Evolutionary conservation across 805 yeast species (phyloP), one percentile per base, ranked within the genome.

Genomic region (Groenewaldozyma tartarivorans): DNA sequence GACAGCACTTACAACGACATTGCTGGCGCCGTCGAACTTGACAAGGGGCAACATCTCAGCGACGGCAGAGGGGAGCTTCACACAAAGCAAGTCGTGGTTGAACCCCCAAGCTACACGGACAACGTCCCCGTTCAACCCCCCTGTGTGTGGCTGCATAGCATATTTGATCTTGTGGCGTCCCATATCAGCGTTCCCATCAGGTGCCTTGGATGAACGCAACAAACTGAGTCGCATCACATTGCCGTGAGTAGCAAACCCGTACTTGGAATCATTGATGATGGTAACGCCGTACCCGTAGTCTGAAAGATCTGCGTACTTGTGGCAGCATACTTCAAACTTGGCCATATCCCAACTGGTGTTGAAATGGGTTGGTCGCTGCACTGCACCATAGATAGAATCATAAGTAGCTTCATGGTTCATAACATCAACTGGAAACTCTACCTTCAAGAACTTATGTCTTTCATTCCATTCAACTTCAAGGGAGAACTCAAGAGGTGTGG

Each of bases 281-380:
- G 87, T 71, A 11, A 82, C 86, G 58, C 94, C 94, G 52, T 81
- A 81, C 48, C 71, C 74, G 58, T 62, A 72, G 50, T 81, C 94
- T 19, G 86, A 77, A 53, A 56, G 83, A 94, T 56, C 79, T 80
- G 53, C 92, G 80, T 15, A 81, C 87, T 60, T 84, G 56, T 84
- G 94, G 56, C 79, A 81, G 53, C 92, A 81, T 11, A 81, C 87
- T 59, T 84, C 94, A 59, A 84, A 84, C 56, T 81, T 82, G 35
- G 94, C 94, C 35, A 77, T 75, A 54, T 83, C 94, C 92, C 92
- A 83, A 1, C 80, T 66, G 0, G 94, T 83, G 54, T 84, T 84
- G 61, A 67, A 84, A 59, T 82, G 94, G 0, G 94, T 84, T 40
- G 94, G 86, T 55, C 94, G 73, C 50, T 72, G 75, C 1, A 90